Evolutionary conservation across 345 rosid genomes (phyloP).

Genomic region (Mercurialis annua): DNA sequence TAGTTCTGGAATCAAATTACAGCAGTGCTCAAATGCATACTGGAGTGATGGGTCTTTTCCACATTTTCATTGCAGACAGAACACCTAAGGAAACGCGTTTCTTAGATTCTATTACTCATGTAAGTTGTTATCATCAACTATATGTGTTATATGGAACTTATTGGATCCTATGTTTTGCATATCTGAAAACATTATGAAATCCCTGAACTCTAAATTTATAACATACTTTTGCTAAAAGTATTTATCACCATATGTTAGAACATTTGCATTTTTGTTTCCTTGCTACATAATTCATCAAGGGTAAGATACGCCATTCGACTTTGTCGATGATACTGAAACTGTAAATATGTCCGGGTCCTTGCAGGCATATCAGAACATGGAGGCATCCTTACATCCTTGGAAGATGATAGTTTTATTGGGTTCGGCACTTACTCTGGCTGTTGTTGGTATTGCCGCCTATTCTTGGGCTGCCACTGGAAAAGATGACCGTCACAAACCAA

Average conservation of each 20-base stretch:
- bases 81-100: constrained; percentile 28
- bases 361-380: constrained; percentile 25
- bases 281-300: neutral
- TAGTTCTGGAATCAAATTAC: constrained; percentile 62
- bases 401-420: constrained; percentile 26
- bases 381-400: constrained; percentile 13
- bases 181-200: no score
- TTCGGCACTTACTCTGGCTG: constrained; percentile 16
- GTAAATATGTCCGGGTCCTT: neutral
- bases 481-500: constrained; percentile 45
- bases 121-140: no score
- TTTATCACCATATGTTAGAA: no score
- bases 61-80: constrained; percentile 57
- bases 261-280: no score
- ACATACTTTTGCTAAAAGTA: no score
- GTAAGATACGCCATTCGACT: neutral
- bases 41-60: constrained; percentile 87
- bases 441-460: constrained; percentile 22
- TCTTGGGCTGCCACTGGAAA: constrained; percentile 29
- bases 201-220: no score
- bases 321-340: neutral
- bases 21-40: constrained; percentile 48
- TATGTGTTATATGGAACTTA: no score
- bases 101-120: constrained; percentile 22
- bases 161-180: no score